Evolutionary conservation across 2,329 filamentous ascomycete species (phyloP).

Genomic region (Aspergillus terreus): DNA sequence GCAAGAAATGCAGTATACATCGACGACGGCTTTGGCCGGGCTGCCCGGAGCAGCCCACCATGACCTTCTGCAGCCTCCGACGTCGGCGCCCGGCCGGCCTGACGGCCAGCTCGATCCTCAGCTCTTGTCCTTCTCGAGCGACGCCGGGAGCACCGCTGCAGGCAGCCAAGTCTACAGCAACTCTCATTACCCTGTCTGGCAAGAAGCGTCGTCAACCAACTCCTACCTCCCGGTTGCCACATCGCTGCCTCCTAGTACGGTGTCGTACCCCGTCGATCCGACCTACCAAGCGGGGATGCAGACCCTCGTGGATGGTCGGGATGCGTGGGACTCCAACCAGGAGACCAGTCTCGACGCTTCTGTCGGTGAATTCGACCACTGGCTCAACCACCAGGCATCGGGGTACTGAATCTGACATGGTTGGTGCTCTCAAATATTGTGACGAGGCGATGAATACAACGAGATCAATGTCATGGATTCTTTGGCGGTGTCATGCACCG

Average conservation of each 20-base stretch:
- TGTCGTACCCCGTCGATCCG: constrained; percentile 9
- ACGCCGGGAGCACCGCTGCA: constrained; percentile 12
- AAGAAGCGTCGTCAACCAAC: constrained; percentile 15
- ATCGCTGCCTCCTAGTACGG: constrained; percentile 12
- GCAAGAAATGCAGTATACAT: constrained; percentile 27
- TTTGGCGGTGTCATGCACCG: background rate
- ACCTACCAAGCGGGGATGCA: constrained; percentile 27
- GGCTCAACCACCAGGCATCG: constrained; percentile 32
- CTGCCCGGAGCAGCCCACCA: constrained; percentile 42
- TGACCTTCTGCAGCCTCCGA: constrained; percentile 38
- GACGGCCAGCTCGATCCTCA: constrained; percentile 41
- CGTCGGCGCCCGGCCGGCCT: constrained; percentile 22
- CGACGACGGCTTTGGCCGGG: constrained; percentile 37
- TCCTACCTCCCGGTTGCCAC: constrained; percentile 16
- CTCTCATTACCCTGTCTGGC: constrained; percentile 21
- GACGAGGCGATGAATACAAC: constrained; percentile 11
- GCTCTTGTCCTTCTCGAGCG: constrained; percentile 31
- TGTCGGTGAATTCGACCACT: constrained; percentile 46
- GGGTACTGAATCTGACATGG: constrained; percentile 9
- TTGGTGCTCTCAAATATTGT: background rate
- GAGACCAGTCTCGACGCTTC: constrained; percentile 35
- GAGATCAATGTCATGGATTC: constrained; percentile 10
- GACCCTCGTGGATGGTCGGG: constrained; percentile 30
- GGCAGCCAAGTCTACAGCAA: constrained; percentile 12
- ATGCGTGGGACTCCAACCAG: constrained; percentile 37